phyloP scores from a whole-genome alignment of 2,329 filamentous ascomycete genomes.

The Fusarium camptoceras region DNA sequence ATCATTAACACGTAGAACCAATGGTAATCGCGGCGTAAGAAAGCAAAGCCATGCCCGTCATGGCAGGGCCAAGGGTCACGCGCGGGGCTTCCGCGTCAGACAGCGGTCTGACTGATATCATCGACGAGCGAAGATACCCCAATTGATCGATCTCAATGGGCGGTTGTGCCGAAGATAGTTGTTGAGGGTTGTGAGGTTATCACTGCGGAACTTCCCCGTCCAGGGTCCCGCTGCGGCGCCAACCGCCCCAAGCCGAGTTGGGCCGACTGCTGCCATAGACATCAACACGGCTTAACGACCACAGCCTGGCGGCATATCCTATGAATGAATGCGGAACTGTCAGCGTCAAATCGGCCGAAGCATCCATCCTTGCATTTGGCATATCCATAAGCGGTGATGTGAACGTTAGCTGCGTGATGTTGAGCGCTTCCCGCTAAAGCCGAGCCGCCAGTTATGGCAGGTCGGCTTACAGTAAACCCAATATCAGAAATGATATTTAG shows the following conservation, averaged over 20 bases:
- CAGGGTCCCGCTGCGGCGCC: constrained; percentile 46
- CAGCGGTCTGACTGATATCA: constrained; percentile 45
- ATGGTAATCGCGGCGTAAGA: constrained; percentile 39
- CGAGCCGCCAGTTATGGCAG: constrained; percentile 26
- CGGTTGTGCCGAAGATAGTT: constrained; percentile 43
- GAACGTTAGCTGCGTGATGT: constrained; percentile 15
- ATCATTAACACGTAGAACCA: constrained; percentile 29
- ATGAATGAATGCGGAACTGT: constrained; percentile 38
- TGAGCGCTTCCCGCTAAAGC: constrained; percentile 32
- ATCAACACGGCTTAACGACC: constrained; percentile 34
- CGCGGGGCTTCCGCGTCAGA: constrained; percentile 45
- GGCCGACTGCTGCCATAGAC: constrained; percentile 47
- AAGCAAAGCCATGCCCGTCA: constrained; percentile 36
- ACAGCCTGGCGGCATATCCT: constrained; percentile 11
- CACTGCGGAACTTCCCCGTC: constrained; percentile 48
- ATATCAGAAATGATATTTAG: constrained; percentile 32
- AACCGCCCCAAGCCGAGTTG: constrained; percentile 57
- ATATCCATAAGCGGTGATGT: constrained; percentile 17
- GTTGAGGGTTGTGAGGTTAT: constrained; percentile 38
- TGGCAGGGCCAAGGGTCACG: constrained; percentile 41
- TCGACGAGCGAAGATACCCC: constrained; percentile 31
- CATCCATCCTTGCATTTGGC: constrained; percentile 14
- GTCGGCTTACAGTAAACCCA: constrained; percentile 22
- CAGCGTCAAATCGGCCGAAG: constrained; percentile 32
- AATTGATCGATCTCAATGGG: constrained; percentile 31